Evolutionary conservation across 129 eudicot genomes (phyloP).

Genomic region (Arctium minus): DNA sequence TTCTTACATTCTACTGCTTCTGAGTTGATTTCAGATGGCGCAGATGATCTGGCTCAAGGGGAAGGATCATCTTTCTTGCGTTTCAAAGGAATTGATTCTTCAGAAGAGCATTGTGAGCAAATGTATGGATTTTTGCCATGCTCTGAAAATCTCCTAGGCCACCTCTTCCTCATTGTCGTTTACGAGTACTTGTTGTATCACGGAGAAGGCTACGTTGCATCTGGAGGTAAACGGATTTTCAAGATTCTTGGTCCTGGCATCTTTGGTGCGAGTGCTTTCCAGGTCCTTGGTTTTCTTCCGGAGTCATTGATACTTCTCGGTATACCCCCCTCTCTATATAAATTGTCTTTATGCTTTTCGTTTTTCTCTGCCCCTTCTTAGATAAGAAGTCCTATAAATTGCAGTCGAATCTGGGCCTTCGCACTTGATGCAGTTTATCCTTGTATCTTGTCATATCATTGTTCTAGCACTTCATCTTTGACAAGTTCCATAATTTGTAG

Average conservation of each 20-base stretch:
- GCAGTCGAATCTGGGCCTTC: not conserved
- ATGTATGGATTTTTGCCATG: slow-evolving; percentile 89
- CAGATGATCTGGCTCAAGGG: slow-evolving; percentile 18
- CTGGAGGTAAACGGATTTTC: slow-evolving; percentile 70
- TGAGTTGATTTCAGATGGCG: slow-evolving; percentile 45
- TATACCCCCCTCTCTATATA: slow-evolving; percentile 6
- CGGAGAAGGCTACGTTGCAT: slow-evolving; percentile 59
- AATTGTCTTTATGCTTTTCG: not conserved
- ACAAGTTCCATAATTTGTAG: no score
- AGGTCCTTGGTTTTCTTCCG: slow-evolving; percentile 64
- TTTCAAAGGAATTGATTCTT: slow-evolving; percentile 29
- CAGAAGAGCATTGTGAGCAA: slow-evolving; percentile 52
- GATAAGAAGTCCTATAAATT: not conserved
- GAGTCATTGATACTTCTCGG: slow-evolving; percentile 76
- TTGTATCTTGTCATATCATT: not conserved
- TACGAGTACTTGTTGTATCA: slow-evolving; percentile 63
- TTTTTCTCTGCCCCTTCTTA: not conserved
- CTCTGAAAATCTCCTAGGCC: slow-evolving; percentile 50
- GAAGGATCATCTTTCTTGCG: slow-evolving; percentile 20
- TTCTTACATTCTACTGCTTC: slow-evolving; percentile 12
- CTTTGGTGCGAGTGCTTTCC: slow-evolving; percentile 82
- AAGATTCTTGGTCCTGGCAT: slow-evolving; percentile 88
- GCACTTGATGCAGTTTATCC: not conserved
- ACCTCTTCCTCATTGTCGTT: slow-evolving; percentile 60
- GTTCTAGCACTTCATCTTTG: no score